phyloP scores from a whole-genome alignment of 2,329 filamentous ascomycete genomes.

The Exophiala lecanii-corni region DNA sequence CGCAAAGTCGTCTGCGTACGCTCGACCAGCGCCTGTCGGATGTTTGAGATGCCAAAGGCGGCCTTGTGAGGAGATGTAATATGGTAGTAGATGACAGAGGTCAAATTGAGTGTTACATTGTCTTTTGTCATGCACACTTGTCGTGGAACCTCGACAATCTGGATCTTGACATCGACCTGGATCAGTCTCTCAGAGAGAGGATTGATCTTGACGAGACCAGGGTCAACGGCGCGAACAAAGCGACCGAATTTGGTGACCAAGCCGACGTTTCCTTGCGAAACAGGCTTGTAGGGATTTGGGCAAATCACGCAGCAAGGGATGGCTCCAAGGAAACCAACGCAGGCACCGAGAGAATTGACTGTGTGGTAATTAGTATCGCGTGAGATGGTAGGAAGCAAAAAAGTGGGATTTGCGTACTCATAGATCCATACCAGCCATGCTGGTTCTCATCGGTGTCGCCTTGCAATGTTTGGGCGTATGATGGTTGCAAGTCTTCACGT shows the following conservation, averaged over 20 bases:
- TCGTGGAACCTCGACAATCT: conserved; percentile 91
- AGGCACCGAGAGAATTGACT: conserved; percentile 69
- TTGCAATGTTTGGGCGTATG: conserved; percentile 65
- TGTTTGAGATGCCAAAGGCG: conserved; percentile 91
- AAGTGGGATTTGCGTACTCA: conserved; percentile 59
- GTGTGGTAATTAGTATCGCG: conserved; percentile 14
- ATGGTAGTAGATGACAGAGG: conserved; percentile 98
- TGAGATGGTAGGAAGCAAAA: not conserved
- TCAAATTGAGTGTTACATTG: conserved; percentile 90
- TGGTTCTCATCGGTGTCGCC: conserved; percentile 62
- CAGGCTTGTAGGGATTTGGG: conserved; percentile 93
- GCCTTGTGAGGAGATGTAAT: conserved; percentile 93
- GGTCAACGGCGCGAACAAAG: conserved; percentile 94
- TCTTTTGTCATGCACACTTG: conserved; percentile 99
- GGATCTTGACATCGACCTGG: conserved; percentile 97
- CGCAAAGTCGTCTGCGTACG: conserved; percentile 96
- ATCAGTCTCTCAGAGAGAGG: conserved; percentile 84
- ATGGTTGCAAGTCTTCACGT: conserved; percentile 77
- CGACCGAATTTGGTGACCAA: conserved; percentile 90
- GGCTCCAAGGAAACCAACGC: conserved; percentile 75
- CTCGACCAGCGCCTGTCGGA: conserved; percentile 93
- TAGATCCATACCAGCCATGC: conserved; percentile 83
- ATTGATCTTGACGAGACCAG: conserved; percentile 95
- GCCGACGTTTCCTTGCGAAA: conserved; percentile 89
- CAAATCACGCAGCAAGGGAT: conserved; percentile 87